phyloP scores from a whole-genome alignment of 768 basidiomycete genomes.

The Trametes punicea region DNA sequence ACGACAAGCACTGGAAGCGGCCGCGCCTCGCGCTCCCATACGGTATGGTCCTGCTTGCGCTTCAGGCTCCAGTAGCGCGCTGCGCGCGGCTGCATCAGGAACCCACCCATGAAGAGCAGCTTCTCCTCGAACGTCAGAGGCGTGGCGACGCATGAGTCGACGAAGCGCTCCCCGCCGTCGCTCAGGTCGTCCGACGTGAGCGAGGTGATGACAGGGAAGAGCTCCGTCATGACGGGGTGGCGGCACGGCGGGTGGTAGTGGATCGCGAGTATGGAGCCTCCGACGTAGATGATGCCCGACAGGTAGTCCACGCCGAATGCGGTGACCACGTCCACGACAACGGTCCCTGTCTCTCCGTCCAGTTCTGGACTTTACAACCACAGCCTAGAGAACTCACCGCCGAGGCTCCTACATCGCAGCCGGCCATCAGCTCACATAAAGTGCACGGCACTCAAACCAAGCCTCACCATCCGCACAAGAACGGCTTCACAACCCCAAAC shows the following conservation, averaged over 20 bases:
- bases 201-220: constrained; percentile 13
- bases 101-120: constrained; percentile 25
- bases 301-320: constrained; percentile 22
- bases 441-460: not conserved
- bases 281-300: constrained; percentile 24
- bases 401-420: constrained; percentile 19
- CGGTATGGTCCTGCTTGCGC: constrained; percentile 24
- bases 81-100: constrained; percentile 21
- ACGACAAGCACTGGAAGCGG: constrained; percentile 22
- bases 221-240: constrained; percentile 13
- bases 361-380: not conserved
- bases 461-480: constrained; percentile 25
- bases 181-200: constrained; percentile 15
- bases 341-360: not conserved
- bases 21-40: constrained; percentile 20
- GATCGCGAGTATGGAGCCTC: constrained; percentile 24
- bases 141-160: constrained; percentile 24
- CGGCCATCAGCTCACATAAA: not conserved
- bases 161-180: constrained; percentile 17
- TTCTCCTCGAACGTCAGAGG: constrained; percentile 21
- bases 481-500: constrained; percentile 24
- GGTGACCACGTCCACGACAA: constrained; percentile 21
- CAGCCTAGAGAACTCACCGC: constrained; percentile 13
- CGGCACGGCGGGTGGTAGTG: constrained; percentile 11
- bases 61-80: constrained; percentile 17